Evolutionary conservation across 768 basidiomycete species (phyloP), one percentile per base, ranked within the genome.

Genomic region (Leccinum longicurvipes): DNA sequence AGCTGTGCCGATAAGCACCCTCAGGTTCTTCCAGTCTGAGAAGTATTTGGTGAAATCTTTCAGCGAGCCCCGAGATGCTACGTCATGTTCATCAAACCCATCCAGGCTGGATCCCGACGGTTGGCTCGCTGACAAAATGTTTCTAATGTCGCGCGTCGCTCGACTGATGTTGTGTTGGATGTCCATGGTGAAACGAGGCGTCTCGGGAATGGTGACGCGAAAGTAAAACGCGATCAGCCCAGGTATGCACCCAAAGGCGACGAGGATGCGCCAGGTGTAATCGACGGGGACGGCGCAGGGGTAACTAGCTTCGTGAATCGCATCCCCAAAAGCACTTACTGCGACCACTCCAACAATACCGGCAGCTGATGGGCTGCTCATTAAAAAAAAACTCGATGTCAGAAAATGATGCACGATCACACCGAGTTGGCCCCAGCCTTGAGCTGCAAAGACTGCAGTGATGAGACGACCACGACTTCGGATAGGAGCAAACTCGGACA

Each of bases 391-490:
- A 19, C n/a, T 23, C 5, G 7, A 46, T 6, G 10, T 1, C 21
- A 36, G 32, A 17, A 15, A 17, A 25, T 25, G 42, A 47, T 15
- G 4, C 25, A 28, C 24, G 36, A 41, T 73, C 81, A 61, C 55
- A 87, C 87, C 67, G 60, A 93, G 82, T 71, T 93, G 87, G 36
- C 93, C 93, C 86, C 88, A 94, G n/a, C 93, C 93, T 60, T 94
- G 92, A 39, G 78, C 72, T 0, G 92, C 83, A 59, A 93, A 94
- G 3, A 93, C 89, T 1, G 86, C 89, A 3, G 87, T 86, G 90
- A 96, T 92, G 74, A 96, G 83, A 12, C 91, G 79, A 19, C 93
- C 93, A 55, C 93, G 83, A 49, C 81, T 85, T 45, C 80, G 79
- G 28, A 82, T 85, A 0, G 89, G 78, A 10, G 93, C 84, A 64